These are phyloP conservation scores for Serendipita sp. DNA, from an alignment of 768 basidiomycete species.

Conservation along the genomic window DNA sequence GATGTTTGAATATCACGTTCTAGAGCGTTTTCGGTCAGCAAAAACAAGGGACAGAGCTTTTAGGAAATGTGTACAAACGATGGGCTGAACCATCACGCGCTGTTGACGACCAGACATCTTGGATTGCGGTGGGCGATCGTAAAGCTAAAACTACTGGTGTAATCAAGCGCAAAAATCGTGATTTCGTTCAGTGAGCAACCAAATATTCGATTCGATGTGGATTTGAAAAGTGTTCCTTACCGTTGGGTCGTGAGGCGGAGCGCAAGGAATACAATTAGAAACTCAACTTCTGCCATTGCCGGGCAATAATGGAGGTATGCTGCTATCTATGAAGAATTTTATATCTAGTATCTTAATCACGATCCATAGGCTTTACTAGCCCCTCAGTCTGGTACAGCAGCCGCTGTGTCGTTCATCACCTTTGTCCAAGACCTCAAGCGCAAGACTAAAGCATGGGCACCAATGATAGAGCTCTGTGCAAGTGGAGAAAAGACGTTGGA, in stretches of 20 bases:
- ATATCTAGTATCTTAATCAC: neutral
- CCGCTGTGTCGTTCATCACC: slow-evolving; percentile 96
- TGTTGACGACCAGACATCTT: slow-evolving; percentile 86
- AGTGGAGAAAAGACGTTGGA: slow-evolving; percentile 95
- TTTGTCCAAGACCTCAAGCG: slow-evolving; percentile 98
- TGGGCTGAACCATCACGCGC: slow-evolving; percentile 98
- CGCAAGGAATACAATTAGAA: neutral
- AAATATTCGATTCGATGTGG: neutral
- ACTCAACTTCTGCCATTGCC: neutral
- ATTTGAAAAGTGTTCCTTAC: neutral
- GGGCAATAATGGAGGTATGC: slow-evolving; percentile 2
- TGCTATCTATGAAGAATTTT: neutral
- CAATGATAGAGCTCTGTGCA: slow-evolving; percentile 88
- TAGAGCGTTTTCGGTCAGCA: slow-evolving; percentile 18
- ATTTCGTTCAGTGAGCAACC: neutral
- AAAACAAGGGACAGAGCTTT: neutral
- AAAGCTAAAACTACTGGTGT: neutral
- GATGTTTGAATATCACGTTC: slow-evolving; percentile 98
- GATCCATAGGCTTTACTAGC: slow-evolving; percentile 18
- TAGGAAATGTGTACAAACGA: slow-evolving; percentile 40
- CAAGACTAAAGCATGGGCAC: slow-evolving; percentile 91
- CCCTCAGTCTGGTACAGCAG: slow-evolving; percentile 85
- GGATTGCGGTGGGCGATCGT: slow-evolving; percentile 11
- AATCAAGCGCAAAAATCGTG: neutral
- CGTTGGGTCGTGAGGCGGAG: neutral